Evolutionary conservation across 441 rosid species (phyloP), one percentile per base, ranked within the genome.

Genomic region (Jatropha podagrica): DNA sequence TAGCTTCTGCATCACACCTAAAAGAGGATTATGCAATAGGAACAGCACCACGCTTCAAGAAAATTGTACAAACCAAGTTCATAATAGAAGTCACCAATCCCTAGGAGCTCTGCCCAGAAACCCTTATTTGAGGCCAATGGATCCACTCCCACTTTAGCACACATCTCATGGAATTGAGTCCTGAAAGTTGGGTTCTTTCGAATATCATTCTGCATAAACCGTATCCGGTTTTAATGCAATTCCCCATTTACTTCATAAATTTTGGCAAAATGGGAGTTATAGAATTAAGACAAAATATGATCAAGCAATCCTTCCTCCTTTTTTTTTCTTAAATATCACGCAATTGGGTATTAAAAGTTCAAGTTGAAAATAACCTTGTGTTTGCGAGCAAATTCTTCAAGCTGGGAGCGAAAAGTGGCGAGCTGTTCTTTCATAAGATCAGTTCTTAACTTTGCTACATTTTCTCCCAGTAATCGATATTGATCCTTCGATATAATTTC

Each of bases 341-440:
- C 15, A 68, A 68, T 46, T 59, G 52, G 49, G 78, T 9, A 26
- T 0, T 6, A 38, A 13, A 60, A 61, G n/a, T n/a, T 17, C 9
- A 5, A 18, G 40, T 18, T 38, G 61, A 52, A 55, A 14, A 54
- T 7, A 79, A 91, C 98, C 98, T 91, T 93, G 87, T 93, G 97
- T 76, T 93, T 91, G 51, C 96, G 97, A 52, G 97, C 97, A 72
- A 91, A 95, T 48, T 95, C 97, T 83, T 95, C 94, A 38, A 91
- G 95, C 85, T 95, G 97, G 15, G 97, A 86, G 37, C 91, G 86
- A 71, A 95, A 95, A 46, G 98, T 92, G 71, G 93, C 84, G 27
- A 92, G 98, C 87, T 93, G 99, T 78, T 95, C 99, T 80, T 95
- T 93, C 97, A 95, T 93, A 26, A 93, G 91, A 87, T 95, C 99